These are phyloP conservation scores for Xerocomus brunneocitrinus DNA, from an alignment of 768 basidiomycete species.

Conservation along the genomic window DNA sequence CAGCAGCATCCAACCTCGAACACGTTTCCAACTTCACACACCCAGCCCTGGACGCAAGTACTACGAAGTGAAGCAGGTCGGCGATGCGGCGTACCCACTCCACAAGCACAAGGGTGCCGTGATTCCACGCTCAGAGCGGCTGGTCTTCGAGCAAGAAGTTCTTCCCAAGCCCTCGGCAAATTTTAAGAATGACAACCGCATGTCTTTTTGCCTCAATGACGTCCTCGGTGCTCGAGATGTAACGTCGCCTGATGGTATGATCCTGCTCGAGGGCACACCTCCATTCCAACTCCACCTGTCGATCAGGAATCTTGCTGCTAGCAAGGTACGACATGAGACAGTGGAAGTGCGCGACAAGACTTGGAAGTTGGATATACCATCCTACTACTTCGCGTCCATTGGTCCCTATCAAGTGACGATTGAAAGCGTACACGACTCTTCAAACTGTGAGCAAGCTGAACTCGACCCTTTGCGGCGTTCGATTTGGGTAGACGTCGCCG, in stretches of 20 bases:
- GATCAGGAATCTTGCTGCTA: conserved; percentile 71
- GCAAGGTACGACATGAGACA: conserved; percentile 53
- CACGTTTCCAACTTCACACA: conserved; percentile 79
- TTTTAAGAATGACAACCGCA: conserved; percentile 62
- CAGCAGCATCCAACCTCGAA: conserved; percentile 77
- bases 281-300: conserved; percentile 80
- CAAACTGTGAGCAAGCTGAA: conserved; percentile 71
- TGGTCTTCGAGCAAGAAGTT: conserved; percentile 84
- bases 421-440: conserved; percentile 74
- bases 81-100: conserved; percentile 80
- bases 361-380: conserved; percentile 73
- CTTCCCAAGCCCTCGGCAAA: conserved; percentile 73
- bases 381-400: conserved; percentile 70
- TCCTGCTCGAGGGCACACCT: conserved; percentile 76
- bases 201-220: conserved; percentile 76
- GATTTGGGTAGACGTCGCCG: conserved; percentile 90
- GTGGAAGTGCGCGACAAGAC: conserved; percentile 45
- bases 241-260: conserved; percentile 44
- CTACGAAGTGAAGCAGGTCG: conserved; percentile 88
- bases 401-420: conserved; percentile 80
- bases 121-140: conserved; percentile 63
- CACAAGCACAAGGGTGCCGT: conserved; percentile 56
- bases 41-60: conserved; percentile 73
- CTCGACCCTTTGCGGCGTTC: conserved; percentile 57
- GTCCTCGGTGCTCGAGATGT: conserved; percentile 52